Evolutionary conservation across 2,329 filamentous ascomycete genomes (phyloP).

Genomic region (Diaporthe nobilis): DNA sequence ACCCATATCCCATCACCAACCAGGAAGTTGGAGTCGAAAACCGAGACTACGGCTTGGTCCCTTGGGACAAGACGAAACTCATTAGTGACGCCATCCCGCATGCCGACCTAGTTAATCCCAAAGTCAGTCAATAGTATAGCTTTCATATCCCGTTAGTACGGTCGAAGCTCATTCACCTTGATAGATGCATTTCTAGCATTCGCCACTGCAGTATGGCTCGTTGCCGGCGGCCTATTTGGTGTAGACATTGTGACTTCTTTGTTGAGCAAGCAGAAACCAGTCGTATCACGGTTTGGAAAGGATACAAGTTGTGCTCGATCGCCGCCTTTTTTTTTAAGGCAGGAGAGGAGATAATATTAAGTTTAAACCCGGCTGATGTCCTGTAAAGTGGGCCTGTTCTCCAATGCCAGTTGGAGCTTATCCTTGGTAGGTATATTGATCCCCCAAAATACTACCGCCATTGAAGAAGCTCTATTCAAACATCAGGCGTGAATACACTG

Average conservation of each 20-base stretch:
- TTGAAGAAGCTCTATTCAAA: neutral
- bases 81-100: slow-evolving; percentile 6
- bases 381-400: neutral
- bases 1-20: slow-evolving; percentile 21
- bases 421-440: neutral
- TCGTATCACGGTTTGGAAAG: neutral
- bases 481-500: neutral
- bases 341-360: neutral
- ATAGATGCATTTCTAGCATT: neutral
- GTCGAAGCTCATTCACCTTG: neutral
- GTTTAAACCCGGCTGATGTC: neutral
- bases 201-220: neutral
- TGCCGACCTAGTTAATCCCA: neutral
- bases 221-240: neutral
- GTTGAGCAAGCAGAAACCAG: neutral
- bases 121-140: neutral
- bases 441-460: neutral
- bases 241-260: neutral
- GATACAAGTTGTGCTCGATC: neutral
- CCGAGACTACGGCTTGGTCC: neutral
- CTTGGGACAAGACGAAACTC: neutral
- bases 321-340: neutral
- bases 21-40: slow-evolving; percentile 6
- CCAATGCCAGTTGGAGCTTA: neutral
- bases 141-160: neutral